Percentiles rank a stretch among this genome's conserved stretches.
These are phyloP conservation scores for Russula sp. DNA, from an alignment of 768 basidiomycete genomes.

Conservation along the genomic window DNA sequence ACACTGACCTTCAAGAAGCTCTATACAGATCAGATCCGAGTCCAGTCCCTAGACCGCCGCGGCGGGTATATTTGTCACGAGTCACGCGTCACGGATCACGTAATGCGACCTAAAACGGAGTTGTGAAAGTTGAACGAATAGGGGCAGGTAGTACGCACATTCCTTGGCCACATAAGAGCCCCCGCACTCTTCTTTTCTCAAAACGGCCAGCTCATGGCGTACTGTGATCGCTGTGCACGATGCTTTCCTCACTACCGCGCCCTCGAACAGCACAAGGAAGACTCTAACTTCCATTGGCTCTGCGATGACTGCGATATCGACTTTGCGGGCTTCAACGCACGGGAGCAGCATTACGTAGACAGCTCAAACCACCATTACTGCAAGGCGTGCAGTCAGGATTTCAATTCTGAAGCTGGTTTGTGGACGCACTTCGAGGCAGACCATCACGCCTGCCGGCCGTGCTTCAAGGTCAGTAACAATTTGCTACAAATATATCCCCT, in stretches of 20 bases:
- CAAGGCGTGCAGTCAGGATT: background rate
- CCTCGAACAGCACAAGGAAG: conserved; percentile 26
- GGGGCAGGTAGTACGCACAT: too few species aligned
- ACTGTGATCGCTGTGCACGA: background rate
- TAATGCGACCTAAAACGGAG: too few species aligned
- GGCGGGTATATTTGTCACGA: too few species aligned
- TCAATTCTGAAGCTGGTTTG: background rate
- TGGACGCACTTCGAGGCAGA: background rate
- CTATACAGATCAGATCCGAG: too few species aligned
- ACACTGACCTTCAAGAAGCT: too few species aligned
- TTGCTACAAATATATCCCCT: background rate
- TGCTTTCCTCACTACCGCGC: conserved; percentile 24
- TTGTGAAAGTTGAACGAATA: too few species aligned
- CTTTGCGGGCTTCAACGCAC: conserved; percentile 29
- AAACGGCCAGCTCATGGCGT: background rate
- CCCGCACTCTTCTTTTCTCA: background rate
- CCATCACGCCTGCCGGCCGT: conserved; percentile 3
- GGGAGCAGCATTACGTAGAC: background rate
- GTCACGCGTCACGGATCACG: too few species aligned
- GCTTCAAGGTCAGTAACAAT: background rate
- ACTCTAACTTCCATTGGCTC: conserved; percentile 35
- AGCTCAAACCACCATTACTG: background rate
- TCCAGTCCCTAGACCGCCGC: too few species aligned
- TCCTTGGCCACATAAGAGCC: background rate
- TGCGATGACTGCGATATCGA: conserved; percentile 45